Evolutionary conservation across 2,329 filamentous ascomycete species (phyloP).

Genomic region (Arthrinium puccinioides): DNA sequence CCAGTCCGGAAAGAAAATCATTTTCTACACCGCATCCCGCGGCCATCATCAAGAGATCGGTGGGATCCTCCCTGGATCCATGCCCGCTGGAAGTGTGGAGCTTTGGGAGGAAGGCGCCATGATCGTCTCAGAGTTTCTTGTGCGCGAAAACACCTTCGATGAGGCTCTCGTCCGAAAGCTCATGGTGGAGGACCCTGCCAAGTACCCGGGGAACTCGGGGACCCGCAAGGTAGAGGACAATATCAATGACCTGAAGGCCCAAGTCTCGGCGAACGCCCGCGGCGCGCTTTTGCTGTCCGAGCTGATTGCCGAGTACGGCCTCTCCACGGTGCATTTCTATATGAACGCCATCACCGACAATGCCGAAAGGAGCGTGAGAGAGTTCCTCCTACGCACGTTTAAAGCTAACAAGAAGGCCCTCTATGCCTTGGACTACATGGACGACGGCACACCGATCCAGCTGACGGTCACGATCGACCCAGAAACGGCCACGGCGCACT

Average conservation of each 20-base stretch:
- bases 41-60: slow-evolving; percentile 9
- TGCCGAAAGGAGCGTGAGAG: slow-evolving; percentile 27
- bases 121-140: slow-evolving; percentile 27
- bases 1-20: neutral
- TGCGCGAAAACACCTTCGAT: slow-evolving; percentile 25
- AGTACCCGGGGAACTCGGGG: slow-evolving; percentile 24
- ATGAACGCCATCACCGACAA: slow-evolving; percentile 34
- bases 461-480: slow-evolving; percentile 45
- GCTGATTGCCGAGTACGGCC: slow-evolving; percentile 24
- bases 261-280: slow-evolving; percentile 32
- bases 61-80: slow-evolving; percentile 40
- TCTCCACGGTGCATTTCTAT: slow-evolving; percentile 24
- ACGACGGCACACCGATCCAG: slow-evolving; percentile 39
- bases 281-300: slow-evolving; percentile 23
- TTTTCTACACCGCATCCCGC: slow-evolving; percentile 6
- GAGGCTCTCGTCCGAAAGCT: slow-evolving; percentile 20
- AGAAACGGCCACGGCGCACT: slow-evolving; percentile 61
- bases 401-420: slow-evolving; percentile 44
- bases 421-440: slow-evolving; percentile 65
- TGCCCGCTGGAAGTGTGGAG: slow-evolving; percentile 30
- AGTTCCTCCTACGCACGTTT: slow-evolving; percentile 16
- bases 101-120: slow-evolving; percentile 35
- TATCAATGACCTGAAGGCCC: slow-evolving; percentile 34
- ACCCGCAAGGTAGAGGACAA: slow-evolving; percentile 31
- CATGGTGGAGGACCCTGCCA: slow-evolving; percentile 22